Conservation (phyloP, 176 grass and related monocot genomes). For the Pontederia crassipes region DNA sequence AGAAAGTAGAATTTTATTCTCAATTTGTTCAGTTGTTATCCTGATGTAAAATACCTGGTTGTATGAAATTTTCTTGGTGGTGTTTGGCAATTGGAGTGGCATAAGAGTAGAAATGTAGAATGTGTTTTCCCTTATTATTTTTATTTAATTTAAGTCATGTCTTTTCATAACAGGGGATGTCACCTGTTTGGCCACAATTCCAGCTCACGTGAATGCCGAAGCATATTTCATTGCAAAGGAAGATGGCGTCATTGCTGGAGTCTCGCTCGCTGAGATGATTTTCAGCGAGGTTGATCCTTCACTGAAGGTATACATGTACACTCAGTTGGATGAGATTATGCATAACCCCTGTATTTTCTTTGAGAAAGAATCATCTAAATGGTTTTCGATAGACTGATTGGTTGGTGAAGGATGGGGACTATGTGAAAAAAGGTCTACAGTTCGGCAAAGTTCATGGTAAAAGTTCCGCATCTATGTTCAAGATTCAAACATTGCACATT, state of each 20-base stretch:
- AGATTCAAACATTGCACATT: neutral
- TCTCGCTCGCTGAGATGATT: slow-evolving; percentile 86
- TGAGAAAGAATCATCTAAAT: neutral
- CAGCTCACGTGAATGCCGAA: slow-evolving; percentile 66
- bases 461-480: neutral
- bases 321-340: neutral
- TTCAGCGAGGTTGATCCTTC: slow-evolving; percentile 78
- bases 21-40: too few relatives aligned
- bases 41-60: too few relatives aligned
- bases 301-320: slow-evolving; percentile 40
- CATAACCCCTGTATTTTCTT: neutral
- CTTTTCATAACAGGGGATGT: slow-evolving; percentile 53
- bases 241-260: slow-evolving; percentile 71
- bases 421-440: slow-evolving; percentile 59
- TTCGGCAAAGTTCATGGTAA: slow-evolving; percentile 96
- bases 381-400: slow-evolving; percentile 61
- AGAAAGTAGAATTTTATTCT: too few relatives aligned
- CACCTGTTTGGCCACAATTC: slow-evolving; percentile 86
- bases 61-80: too few relatives aligned
- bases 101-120: neutral
- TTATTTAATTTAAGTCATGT: neutral
- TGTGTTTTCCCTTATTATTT: neutral
- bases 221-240: slow-evolving; percentile 90
- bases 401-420: slow-evolving; percentile 64
- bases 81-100: too few relatives aligned